phyloP scores from a whole-genome alignment of 306 rosid genomes.

The Dalbergia cultrata region DNA sequence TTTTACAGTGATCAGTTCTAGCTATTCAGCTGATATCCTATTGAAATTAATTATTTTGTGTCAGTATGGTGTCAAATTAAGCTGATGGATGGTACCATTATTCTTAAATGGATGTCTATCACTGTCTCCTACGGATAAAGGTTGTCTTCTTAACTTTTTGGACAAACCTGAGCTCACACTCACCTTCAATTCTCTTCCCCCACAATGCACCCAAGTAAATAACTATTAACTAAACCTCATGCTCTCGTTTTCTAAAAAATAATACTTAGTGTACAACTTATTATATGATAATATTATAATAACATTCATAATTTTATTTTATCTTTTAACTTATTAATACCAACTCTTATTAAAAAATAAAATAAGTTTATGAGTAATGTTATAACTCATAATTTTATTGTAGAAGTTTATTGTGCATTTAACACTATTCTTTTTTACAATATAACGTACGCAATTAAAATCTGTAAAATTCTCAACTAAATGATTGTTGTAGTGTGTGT shows the following conservation, averaged over 20 bases:
- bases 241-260: too few relatives aligned
- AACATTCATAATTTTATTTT: too few relatives aligned
- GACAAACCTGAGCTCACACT: conserved; percentile 41
- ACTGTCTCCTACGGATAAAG: conserved; percentile 59
- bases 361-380: too few relatives aligned
- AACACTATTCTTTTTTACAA: too few relatives aligned
- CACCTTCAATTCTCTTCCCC: conserved; percentile 10
- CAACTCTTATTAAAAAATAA: too few relatives aligned
- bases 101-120: conserved; percentile 67
- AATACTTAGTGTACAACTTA: too few relatives aligned
- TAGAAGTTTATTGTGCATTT: too few relatives aligned
- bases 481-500: neutral
- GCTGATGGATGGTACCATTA: conserved; percentile 48
- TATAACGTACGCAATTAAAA: neutral
- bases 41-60: neutral
- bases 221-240: neutral
- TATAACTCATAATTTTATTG: too few relatives aligned
- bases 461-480: conserved; percentile 18
- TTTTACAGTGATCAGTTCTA: too few relatives aligned
- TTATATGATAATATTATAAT: too few relatives aligned
- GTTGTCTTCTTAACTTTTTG: conserved; percentile 56
- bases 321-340: too few relatives aligned
- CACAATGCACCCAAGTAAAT: conserved; percentile 21
- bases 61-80: conserved; percentile 11
- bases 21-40: too few relatives aligned